Evolutionary conservation across 2,329 filamentous ascomycete genomes (phyloP).

Genomic region (Achaetomium macrosporum): DNA sequence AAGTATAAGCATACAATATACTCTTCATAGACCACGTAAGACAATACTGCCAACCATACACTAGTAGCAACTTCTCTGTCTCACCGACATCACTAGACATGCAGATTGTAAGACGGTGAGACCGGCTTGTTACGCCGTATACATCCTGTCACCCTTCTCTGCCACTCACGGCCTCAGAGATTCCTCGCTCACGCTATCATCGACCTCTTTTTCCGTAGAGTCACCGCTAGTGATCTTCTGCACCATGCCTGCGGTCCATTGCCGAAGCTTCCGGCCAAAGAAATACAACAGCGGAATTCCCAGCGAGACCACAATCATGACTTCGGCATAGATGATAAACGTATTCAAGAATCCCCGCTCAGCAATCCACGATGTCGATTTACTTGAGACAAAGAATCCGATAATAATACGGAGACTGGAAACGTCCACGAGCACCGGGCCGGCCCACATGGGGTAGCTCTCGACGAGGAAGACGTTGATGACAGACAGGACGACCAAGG

Average conservation of each 20-base stretch:
- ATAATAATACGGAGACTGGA: conserved; percentile 29
- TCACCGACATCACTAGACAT: too few species aligned
- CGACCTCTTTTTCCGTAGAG: not conserved
- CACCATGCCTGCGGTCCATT: conserved; percentile 28
- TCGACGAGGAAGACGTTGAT: conserved; percentile 31
- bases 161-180: not conserved
- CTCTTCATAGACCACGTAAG: too few species aligned
- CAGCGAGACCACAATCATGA: conserved; percentile 28
- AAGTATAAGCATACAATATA: too few species aligned
- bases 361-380: conserved; percentile 27
- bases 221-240: not conserved
- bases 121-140: too few species aligned
- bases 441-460: conserved; percentile 30
- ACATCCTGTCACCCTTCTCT: not conserved
- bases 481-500: conserved; percentile 26
- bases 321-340: conserved; percentile 30
- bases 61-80: too few species aligned
- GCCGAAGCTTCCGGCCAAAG: conserved; percentile 25
- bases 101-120: too few species aligned
- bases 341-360: conserved; percentile 25
- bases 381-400: conserved; percentile 28
- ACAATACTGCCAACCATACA: too few species aligned
- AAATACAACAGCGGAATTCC: conserved; percentile 26
- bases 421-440: conserved; percentile 31
- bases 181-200: not conserved